These are phyloP conservation scores for Boechera divaricarpa DNA, from an alignment of 345 rosid genomes.

Conservation along the genomic window DNA sequence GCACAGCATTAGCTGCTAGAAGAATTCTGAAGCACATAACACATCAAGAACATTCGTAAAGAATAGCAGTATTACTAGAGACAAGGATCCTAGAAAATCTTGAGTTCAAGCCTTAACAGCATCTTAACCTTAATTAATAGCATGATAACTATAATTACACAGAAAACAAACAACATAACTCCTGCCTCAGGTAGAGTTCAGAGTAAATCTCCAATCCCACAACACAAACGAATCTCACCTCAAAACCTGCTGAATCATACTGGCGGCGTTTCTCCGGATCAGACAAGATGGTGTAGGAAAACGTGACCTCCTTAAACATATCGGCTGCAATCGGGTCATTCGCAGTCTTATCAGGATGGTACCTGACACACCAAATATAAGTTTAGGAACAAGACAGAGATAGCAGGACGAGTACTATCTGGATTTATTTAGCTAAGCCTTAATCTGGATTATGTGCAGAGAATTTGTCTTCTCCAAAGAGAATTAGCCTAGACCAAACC, in stretches of 20 bases:
- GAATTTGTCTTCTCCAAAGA: neutral
- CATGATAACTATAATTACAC: neutral
- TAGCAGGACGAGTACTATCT: neutral
- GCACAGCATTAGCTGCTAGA: conserved; percentile 1
- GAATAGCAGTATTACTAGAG: conserved; percentile 2
- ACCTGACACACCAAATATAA: conserved; percentile 58
- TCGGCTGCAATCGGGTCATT: conserved; percentile 94
- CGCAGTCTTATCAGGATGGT: conserved; percentile 97
- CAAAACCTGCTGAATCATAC: conserved; percentile 94
- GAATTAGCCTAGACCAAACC: conserved; percentile 28
- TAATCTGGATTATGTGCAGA: neutral
- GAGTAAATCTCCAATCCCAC: neutral
- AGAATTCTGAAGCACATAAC: neutral
- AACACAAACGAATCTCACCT: conserved; percentile 58
- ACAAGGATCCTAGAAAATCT: neutral
- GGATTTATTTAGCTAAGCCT: no score
- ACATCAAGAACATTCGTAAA: no score
- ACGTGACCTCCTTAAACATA: conserved; percentile 93
- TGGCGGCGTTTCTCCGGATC: conserved; percentile 88
- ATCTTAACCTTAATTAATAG: neutral
- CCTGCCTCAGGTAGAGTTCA: conserved; percentile 1
- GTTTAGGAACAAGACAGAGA: conserved; percentile 15
- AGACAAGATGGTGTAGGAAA: conserved; percentile 89
- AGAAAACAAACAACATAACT: neutral
- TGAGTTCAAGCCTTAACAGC: neutral